Base-by-base conservation (phyloP, 345 rosid genomes). In the Populus pruinosa region DNA sequence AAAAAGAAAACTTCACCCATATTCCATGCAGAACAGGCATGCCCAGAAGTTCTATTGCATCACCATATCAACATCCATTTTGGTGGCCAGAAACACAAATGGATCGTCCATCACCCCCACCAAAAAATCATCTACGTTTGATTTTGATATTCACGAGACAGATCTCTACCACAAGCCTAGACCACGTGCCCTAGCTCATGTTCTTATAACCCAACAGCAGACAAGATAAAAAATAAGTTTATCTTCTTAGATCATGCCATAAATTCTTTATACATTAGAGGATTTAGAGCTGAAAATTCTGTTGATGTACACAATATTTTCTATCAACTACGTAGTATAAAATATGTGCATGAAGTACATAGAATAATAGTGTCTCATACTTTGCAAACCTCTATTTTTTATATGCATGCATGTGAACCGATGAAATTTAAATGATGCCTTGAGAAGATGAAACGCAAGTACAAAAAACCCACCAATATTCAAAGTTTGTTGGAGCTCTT, bases 401-500 rank as follows among this genome's bases (percentile, higher is more conserved):
- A 36, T 12, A 38, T 16, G 35, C 47, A 49, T 13, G 78, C 70
- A 75, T 44, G 63, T 75, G 64, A 75, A 75, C 35, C 11, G 31
- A 8, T 23, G 13, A 31, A 75, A 49, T 11, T 17, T 65, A 11
- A n/a, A 11, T 50, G 63, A 31, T 55, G 25, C 68, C 56, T 56
- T 33, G 29, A 69, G 47, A 39, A 39, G 56, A 50, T 63, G 21
- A 38, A 50, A 33, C 20, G 35, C 31, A 71, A 13, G 29, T 21
- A 17, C 76, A 68, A 73, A 73, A 8, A 13, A 11, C 35, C 50
- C 25, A 23, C n/a, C 8, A 56, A 38, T 75, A 80, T 84, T 88
- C 93, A 88, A 90, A 83, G 89, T 85, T 90, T 86, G 91, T 82
- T 88, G 89, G 79, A 68, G 69, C 55, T 80, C 41, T 31, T 77